These are phyloP conservation scores for Quercus variabilis DNA, from an alignment of 306 rosid genomes.

Conservation along the genomic window DNA sequence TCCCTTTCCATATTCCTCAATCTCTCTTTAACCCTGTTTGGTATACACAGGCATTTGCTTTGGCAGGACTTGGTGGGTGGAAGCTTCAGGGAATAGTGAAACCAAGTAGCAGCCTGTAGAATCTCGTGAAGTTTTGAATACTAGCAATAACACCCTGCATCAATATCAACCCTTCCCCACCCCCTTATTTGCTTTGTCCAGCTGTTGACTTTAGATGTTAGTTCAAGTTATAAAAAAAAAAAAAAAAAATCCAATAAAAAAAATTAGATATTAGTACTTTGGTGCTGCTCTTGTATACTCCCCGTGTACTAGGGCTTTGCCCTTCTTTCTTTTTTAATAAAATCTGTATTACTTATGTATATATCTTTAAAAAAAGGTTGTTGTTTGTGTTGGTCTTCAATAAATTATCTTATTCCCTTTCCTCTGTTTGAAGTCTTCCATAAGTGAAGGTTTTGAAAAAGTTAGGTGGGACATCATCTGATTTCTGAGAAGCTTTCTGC, in stretches of 20 bases:
- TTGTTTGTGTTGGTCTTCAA: neutral
- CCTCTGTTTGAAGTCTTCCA: neutral
- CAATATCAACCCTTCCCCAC: neutral
- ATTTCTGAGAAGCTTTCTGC: neutral
- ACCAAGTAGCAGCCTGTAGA: slow-evolving; percentile 53
- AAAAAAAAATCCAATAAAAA: too few species aligned
- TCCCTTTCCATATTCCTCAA: neutral
- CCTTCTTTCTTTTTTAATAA: neutral
- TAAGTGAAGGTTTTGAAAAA: neutral
- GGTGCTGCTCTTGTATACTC: neutral
- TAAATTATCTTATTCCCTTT: neutral
- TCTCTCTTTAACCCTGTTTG: slow-evolving; percentile 24
- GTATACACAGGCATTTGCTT: slow-evolving; percentile 68
- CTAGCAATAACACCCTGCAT: neutral
- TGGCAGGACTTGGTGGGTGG: slow-evolving; percentile 97
- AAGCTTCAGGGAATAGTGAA: slow-evolving; percentile 87
- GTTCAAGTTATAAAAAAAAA: neutral
- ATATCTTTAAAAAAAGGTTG: neutral
- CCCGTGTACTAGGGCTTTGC: neutral
- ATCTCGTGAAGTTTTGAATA: slow-evolving; percentile 14
- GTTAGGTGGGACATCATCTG: neutral
- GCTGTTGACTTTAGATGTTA: neutral
- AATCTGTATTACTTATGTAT: neutral
- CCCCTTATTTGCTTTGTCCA: too few species aligned
- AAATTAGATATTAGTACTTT: neutral